A percentile compares a stretch with the other conserved stretches of the same genome.
Conservation (phyloP, 1,139 yeast genomes). For the Saccharomycopsis crataegensis region DNA sequence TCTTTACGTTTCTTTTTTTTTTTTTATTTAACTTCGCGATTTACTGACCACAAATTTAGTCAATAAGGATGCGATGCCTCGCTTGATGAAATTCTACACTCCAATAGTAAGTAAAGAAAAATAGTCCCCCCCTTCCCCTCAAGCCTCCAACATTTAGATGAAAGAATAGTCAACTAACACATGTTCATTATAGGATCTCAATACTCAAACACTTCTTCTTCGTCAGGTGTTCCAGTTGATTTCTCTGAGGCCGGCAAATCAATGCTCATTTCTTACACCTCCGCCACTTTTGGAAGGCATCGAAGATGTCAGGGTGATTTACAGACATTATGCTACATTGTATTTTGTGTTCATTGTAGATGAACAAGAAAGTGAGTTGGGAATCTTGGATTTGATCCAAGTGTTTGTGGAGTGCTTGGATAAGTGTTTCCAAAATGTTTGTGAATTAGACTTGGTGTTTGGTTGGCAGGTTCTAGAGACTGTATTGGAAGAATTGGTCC, state of each 20-base stretch:
- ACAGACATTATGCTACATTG: conserved; percentile 89
- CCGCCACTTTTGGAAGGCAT: conserved; percentile 68
- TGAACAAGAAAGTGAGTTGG: conserved; percentile 91
- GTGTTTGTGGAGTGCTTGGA: conserved; percentile 95
- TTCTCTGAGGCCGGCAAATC: conserved; percentile 58
- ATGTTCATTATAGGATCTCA: conserved; percentile 38
- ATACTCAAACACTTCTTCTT: conserved; percentile 64
- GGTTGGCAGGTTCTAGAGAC: conserved; percentile 97
- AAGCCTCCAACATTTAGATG: background rate
- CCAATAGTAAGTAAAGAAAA: conserved; percentile 43
- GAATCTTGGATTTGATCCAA: conserved; percentile 87
- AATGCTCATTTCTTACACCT: conserved; percentile 76
- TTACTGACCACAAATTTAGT: conserved; percentile 35
- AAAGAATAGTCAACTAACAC: background rate
- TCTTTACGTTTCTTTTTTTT: background rate
- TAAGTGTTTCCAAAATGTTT: conserved; percentile 86
- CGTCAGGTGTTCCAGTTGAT: conserved; percentile 71
- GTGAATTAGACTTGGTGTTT: conserved; percentile 90
- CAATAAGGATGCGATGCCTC: conserved; percentile 87
- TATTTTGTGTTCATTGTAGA: conserved; percentile 94
- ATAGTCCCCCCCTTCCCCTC: too few relatives aligned
- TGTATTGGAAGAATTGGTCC: conserved; percentile 85
- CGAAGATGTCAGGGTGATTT: conserved; percentile 81
- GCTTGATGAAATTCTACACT: conserved; percentile 86
- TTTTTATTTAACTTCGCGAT: background rate